These are phyloP conservation scores for Boletus speciosus DNA, from an alignment of 768 basidiomycete species.

Conservation along the genomic window DNA sequence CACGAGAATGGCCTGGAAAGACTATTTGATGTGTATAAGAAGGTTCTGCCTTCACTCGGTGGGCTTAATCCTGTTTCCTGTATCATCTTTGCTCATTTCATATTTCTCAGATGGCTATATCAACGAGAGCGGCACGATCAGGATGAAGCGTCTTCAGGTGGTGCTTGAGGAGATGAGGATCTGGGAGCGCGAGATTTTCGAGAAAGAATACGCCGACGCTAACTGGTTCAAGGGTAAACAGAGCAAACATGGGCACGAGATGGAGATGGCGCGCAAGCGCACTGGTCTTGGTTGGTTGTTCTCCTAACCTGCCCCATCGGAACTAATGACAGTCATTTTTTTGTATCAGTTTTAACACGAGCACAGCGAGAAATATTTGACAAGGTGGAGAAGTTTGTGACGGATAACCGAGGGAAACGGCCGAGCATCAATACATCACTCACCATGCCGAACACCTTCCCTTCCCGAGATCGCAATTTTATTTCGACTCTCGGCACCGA, in stretches of 20 bases:
- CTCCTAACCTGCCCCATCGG: not conserved
- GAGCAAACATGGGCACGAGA: constrained; percentile 61
- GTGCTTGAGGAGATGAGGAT: constrained; percentile 84
- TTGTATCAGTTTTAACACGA: constrained; percentile 57
- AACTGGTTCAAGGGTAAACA: constrained; percentile 97
- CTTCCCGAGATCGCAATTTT: constrained; percentile 78
- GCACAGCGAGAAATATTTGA: constrained; percentile 78
- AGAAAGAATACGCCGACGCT: constrained; percentile 84
- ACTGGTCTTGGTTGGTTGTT: constrained; percentile 57
- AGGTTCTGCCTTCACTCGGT: constrained; percentile 75
- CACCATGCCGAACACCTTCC: constrained; percentile 72
- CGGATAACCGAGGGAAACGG: constrained; percentile 37
- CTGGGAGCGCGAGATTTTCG: constrained; percentile 88
- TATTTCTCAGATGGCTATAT: constrained; percentile 75
- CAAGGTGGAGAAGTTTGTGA: constrained; percentile 72
- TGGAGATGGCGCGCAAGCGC: constrained; percentile 58
- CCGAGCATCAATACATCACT: constrained; percentile 41
- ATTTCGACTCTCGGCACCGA: constrained; percentile 73
- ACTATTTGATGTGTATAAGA: constrained; percentile 95
- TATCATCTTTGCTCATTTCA: not conserved
- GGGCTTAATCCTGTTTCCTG: constrained; percentile 14
- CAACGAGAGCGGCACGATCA: constrained; percentile 85
- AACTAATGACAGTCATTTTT: not conserved
- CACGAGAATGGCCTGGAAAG: constrained; percentile 94
- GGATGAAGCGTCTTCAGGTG: constrained; percentile 74